Evolutionary conservation across 805 yeast genomes (phyloP).

Genomic region (Wickerhamomyces ciferrii): DNA sequence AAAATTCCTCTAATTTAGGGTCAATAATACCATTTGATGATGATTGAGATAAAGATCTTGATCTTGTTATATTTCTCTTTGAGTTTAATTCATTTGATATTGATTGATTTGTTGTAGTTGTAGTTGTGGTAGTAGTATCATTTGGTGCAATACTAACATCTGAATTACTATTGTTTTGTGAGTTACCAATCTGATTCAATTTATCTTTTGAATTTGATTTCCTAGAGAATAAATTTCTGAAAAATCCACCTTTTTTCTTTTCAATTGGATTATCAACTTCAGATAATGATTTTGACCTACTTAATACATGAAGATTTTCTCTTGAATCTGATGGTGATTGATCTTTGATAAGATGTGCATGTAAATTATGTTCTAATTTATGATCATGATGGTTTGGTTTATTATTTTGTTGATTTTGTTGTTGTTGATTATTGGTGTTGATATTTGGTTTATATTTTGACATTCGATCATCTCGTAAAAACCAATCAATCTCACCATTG

Average conservation of each 20-base stretch:
- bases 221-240: slow-evolving; percentile 27
- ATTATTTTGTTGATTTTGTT: slow-evolving; percentile 5
- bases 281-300: slow-evolving; percentile 27
- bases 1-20: slow-evolving; percentile 41
- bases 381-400: background rate
- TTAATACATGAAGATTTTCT: slow-evolving; percentile 12
- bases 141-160: background rate
- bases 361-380: background rate
- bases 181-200: background rate
- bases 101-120: background rate
- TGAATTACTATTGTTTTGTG: background rate
- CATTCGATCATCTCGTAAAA: slow-evolving; percentile 31
- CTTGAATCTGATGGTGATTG: background rate
- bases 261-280: slow-evolving; percentile 6
- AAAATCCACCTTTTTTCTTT: slow-evolving; percentile 29
- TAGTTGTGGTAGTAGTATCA: too few relatives aligned
- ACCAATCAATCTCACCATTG: slow-evolving; percentile 46
- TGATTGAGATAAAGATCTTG: slow-evolving; percentile 9
- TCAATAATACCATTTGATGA: slow-evolving; percentile 27
- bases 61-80: slow-evolving; percentile 4
- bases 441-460: slow-evolving; percentile 3
- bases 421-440: slow-evolving; percentile 1
- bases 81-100: background rate
- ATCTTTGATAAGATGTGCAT: background rate
- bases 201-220: slow-evolving; percentile 5